Evolutionary conservation across 495 filamentous ascomycete genomes (phyloP), one percentile per base, ranked within the genome.

Genomic region (Aspergillus steynii): DNA sequence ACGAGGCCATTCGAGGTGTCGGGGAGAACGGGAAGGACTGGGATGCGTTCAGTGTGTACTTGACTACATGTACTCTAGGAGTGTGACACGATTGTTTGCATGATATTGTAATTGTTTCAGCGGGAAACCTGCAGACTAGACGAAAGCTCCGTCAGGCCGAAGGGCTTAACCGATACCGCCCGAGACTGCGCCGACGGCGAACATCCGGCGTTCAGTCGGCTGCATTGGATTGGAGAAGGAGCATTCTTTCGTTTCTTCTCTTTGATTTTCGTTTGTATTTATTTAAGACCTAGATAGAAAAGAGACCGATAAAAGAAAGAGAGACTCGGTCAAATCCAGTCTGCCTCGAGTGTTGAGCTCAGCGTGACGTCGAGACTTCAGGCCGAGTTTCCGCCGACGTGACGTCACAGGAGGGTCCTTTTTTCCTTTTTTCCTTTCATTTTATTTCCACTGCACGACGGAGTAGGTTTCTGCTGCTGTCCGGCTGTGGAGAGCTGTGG

Each of bases 71-170:
- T 42, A 42, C 37, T 42, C 37, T 42, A 42, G 37, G 37, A 8
- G 37, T 8, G 3, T 42, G 37, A 42, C 37, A 42, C 37, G 37
- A 42, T 9, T 61, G 46, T 55, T 37, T 55, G 53, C 55, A 53
- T 54, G 26, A 52, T 51, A 47, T 20, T 20, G 20, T 20, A 20
- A 20, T 20, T 20, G 20, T 20, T 20, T 20, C 20, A 20, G 20
- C 20, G 20, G 20, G 20, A 20, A 20, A 20, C 20, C 20, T 20
- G 53, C 6, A 45, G 20, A 27, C 8, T 9, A 26, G 12, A 56
- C 7, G 53, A 57, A 56, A 64, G 61, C 69, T 79, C 76, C 76
- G 72, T 75, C 70, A 67, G 70, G 68, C 76, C 76, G 76, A 76
- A 31, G 48, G 15, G 51, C 29, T 61, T 76, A 74, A 57, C 75